phyloP scores from a whole-genome alignment of 805 yeast genomes.

The Cyberlindnera mississippiensis region DNA sequence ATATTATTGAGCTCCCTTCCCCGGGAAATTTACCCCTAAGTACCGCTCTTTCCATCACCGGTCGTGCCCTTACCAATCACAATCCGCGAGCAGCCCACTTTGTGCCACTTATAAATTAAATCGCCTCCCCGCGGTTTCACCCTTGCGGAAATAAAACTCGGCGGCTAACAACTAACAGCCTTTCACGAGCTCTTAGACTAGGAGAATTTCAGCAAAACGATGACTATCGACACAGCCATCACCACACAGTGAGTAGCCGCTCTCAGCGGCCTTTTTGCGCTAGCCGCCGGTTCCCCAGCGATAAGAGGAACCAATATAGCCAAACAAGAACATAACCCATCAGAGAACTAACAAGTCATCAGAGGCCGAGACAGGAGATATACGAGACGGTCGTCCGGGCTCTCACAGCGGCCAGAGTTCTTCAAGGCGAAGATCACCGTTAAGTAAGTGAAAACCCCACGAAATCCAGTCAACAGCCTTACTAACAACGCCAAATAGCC shows the following conservation, averaged over 20 bases:
- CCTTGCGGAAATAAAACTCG: neutral
- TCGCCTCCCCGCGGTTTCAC: neutral
- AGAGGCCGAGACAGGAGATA: conserved; percentile 6
- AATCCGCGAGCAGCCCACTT: neutral
- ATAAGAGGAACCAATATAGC: too few relatives aligned
- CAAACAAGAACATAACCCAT: neutral
- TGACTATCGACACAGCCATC: conserved; percentile 1
- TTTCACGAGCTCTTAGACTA: neutral
- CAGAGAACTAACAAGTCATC: conserved; percentile 1
- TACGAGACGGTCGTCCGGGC: conserved; percentile 16
- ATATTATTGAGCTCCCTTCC: too few relatives aligned
- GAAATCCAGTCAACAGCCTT: conserved; percentile 11
- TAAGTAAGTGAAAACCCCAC: conserved; percentile 28
- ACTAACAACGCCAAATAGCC: conserved; percentile 24
- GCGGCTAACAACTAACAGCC: too few relatives aligned
- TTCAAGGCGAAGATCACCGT: conserved; percentile 33
- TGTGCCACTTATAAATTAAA: neutral
- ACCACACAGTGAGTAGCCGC: conserved; percentile 1
- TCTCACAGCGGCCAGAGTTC: conserved; percentile 18
- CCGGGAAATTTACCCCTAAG: too few relatives aligned
- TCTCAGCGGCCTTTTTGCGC: neutral
- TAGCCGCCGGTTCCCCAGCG: too few relatives aligned
- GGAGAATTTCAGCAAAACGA: too few relatives aligned
- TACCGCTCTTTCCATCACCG: neutral
- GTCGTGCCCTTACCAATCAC: neutral